Evolutionary conservation across 1,284 basidiomycete species (phyloP), one percentile per base, ranked within the genome.

Genomic region (Rhodotorula sp.): DNA sequence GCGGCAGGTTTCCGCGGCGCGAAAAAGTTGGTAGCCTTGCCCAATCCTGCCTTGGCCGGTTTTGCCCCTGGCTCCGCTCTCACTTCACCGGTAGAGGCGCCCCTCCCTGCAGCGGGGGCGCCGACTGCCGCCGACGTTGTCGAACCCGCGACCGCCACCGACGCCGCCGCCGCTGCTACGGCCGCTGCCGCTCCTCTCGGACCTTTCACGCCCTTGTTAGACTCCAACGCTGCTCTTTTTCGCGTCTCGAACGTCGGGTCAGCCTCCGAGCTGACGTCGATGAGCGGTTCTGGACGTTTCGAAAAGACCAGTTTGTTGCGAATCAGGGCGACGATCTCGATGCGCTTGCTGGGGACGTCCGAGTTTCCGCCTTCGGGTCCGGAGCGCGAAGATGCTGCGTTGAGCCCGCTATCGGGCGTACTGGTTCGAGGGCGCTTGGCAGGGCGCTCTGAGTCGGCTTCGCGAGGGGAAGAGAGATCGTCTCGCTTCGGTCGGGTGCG

Each of bases 241-340:
- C 45, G 33, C 37, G n/a, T 24, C 1, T n/a, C 26, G 17, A 51
- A 44, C 0, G 18, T 26, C 48, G 66, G 70, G 37, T 71, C 66
- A 3, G 69, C 69, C 24, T 74, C 72, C 29, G 62, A 66, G 17
- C 59, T 62, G 46, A 72, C 64, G 26, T 68, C 66, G 64, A 76
- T 67, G 18, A 78, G 48, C 15, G 76, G 77, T 45, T 78, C 77
- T 1, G 77, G 77, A 44, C 77, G 62, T 42, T 73, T 74, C 5
- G 64, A 68, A 60, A 78, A 78, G 37, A 78, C 65, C 49, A 78
- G 70, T 63, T 77, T 77, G 49, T 60, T 71, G 7, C 64, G 59
- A 29, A 78, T 61, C 29, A 78, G 49, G 48, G 71, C 74, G 17
- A 71, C 59, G 44, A 78, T 71, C 26, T 70, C 64, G 53, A 75